These are phyloP conservation scores for Eucalyptus dawsonii DNA, from an alignment of 345 rosid genomes.

Conservation along the genomic window DNA sequence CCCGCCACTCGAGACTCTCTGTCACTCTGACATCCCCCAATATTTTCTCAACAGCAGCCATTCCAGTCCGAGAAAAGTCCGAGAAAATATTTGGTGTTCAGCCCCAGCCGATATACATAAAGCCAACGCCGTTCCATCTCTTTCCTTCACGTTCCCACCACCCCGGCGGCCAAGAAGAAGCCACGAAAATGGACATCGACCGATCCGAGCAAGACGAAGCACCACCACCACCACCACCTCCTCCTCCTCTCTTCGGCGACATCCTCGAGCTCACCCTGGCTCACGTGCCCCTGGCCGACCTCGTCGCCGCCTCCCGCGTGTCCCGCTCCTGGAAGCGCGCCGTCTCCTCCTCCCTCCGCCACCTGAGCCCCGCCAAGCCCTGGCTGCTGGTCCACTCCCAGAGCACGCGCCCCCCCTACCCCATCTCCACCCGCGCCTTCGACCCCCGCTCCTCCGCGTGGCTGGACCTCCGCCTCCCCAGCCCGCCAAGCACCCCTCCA, in stretches of 20 bases:
- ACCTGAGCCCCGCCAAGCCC: constrained; percentile 26
- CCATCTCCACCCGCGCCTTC: constrained; percentile 27
- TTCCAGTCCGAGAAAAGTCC: neutral
- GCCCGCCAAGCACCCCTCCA: constrained; percentile 5
- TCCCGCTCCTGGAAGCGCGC: constrained; percentile 58
- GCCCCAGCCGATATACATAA: neutral
- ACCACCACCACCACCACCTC: neutral
- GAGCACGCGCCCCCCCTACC: constrained; percentile 17
- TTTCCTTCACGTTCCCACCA: neutral
- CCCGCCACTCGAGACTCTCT: neutral
- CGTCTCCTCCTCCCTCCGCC: constrained; percentile 56
- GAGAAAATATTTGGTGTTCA: too few relatives aligned
- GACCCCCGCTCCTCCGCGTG: constrained; percentile 67
- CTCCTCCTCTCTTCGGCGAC: constrained; percentile 24
- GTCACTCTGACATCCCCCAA: neutral
- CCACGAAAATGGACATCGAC: neutral
- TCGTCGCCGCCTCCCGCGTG: constrained; percentile 43
- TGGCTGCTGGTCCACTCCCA: constrained; percentile 63
- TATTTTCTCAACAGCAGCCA: neutral
- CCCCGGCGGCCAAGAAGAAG: neutral
- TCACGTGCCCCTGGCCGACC: constrained; percentile 46
- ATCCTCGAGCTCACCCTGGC: constrained; percentile 34
- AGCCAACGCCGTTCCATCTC: neutral
- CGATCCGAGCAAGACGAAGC: neutral
- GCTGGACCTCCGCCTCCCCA: constrained; percentile 23